Evolutionary conservation across 805 yeast species (phyloP).

Genomic region (Monosporozyma aquatica): DNA sequence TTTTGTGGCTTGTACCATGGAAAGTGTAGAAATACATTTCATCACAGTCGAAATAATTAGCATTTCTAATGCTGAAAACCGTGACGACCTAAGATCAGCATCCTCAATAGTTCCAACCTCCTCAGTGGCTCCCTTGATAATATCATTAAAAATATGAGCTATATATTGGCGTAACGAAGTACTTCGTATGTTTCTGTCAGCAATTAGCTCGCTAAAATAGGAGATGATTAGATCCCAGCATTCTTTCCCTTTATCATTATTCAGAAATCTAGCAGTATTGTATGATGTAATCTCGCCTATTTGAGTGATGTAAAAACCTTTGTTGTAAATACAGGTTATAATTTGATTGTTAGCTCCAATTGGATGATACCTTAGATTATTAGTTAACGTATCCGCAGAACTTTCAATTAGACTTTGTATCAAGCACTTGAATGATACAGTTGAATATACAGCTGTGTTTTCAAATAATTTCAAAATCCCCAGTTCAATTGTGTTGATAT

Average conservation of each 20-base stretch:
- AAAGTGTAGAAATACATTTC: conserved; percentile 36
- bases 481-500: conserved; percentile 42
- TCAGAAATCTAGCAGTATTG: conserved; percentile 43
- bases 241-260: conserved; percentile 24
- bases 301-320: conserved; percentile 44
- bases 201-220: conserved; percentile 39
- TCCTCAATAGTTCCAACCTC: conserved; percentile 21
- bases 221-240: conserved; percentile 43
- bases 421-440: conserved; percentile 41
- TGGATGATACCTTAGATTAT: conserved; percentile 17
- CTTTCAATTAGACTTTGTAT: conserved; percentile 33
- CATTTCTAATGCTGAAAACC: conserved; percentile 32
- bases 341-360: conserved; percentile 16
- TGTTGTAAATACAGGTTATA: conserved; percentile 43
- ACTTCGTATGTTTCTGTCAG: conserved; percentile 33
- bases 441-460: conserved; percentile 48
- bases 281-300: conserved; percentile 44
- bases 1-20: conserved; percentile 23
- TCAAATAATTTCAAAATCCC: conserved; percentile 56
- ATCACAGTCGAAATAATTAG: conserved; percentile 43
- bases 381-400: conserved; percentile 16
- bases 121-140: conserved; percentile 32
- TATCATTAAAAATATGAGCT: conserved; percentile 43
- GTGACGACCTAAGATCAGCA: conserved; percentile 9
- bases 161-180: conserved; percentile 41